Evolutionary conservation across 768 basidiomycete genomes (phyloP).

Genomic region (Russula vinacea): DNA sequence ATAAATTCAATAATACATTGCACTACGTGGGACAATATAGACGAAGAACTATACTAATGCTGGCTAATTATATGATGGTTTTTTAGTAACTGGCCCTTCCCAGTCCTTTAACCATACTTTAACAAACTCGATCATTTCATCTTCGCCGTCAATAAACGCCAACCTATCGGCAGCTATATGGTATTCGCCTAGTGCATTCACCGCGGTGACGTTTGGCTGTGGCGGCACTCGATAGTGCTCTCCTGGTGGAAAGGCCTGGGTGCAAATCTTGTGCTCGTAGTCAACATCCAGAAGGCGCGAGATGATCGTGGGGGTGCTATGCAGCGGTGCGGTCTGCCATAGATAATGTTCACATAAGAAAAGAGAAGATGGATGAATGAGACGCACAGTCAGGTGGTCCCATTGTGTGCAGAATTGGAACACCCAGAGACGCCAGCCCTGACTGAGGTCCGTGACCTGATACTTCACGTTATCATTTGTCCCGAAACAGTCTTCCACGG

Average conservation of each 20-base stretch:
- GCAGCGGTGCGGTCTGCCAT: slow-evolving; percentile 66
- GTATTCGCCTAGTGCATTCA: slow-evolving; percentile 85
- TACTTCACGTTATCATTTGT: slow-evolving; percentile 67
- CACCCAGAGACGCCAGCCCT: slow-evolving; percentile 83
- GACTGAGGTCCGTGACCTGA: slow-evolving; percentile 55
- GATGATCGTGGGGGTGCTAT: slow-evolving; percentile 67
- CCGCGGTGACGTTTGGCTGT: slow-evolving; percentile 74
- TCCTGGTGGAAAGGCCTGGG: slow-evolving; percentile 74
- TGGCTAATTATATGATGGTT: not conserved
- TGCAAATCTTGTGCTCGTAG: slow-evolving; percentile 66
- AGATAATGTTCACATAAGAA: not conserved
- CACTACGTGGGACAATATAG: no score
- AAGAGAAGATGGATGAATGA: not conserved
- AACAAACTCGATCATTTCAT: slow-evolving; percentile 84
- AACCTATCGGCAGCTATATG: slow-evolving; percentile 74
- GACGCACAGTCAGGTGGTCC: slow-evolving; percentile 83
- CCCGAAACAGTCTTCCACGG: slow-evolving; percentile 78
- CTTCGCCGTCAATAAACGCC: slow-evolving; percentile 86
- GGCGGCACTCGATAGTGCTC: slow-evolving; percentile 66
- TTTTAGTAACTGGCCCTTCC: not conserved
- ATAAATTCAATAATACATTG: no score
- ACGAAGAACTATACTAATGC: not conserved
- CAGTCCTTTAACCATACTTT: slow-evolving; percentile 62
- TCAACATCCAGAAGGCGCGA: slow-evolving; percentile 72
- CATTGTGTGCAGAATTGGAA: slow-evolving; percentile 95